Base-by-base conservation (phyloP, 768 basidiomycete genomes). In the Suillus cothurnatus region DNA sequence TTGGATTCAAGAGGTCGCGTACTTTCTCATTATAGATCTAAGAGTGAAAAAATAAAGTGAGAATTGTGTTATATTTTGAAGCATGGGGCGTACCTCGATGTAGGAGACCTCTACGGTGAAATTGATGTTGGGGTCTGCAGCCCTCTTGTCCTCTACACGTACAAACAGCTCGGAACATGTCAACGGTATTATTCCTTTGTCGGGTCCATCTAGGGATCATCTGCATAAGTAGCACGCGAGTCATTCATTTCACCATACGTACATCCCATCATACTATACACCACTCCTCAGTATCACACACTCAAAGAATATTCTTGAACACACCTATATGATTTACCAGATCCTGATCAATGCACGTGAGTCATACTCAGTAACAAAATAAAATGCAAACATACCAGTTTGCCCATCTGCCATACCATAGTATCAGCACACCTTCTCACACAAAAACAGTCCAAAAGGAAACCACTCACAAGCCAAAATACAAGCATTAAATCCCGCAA, bases 21-120 rank as follows among this genome's bases (percentile, higher is more conserved):
- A 99, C 97, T 84, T 98, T 96, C 82, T 97, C 95, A 76, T 97
- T 97, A 80, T 97, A 97, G 70, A 96, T 97, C 90, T 94, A 67
- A 17, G 61, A 9, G 31, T 28, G 60, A 23, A 12, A 12, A 38
- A 53, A n/a, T 64, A 64, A 45, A 55, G 26, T 41, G 53, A 66
- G 23, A 43, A 39, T 53, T 26, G 45, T 17, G 53, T 34, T 34
- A 52, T 12, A 38, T 7, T 47, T 9, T 41, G 19, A 53, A n/a
- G 28, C 59, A 43, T 17, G 38, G 31, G 45, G 72, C 81, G 61
- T 61, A 92, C 92, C 85, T 97, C 96, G 67, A 97, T 97, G 74
- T 97, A 98, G 6, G 95, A 97, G n/a, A 97, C 96, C 79, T 99
- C 97, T 49, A 99, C 96, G 2, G 92, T 91, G 72, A 95, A 97